Percentiles rank a stretch among this genome's conserved stretches.
These are phyloP conservation scores for Sporormia fimetaria DNA, from an alignment of 495 filamentous ascomycete species.

Conservation along the genomic window DNA sequence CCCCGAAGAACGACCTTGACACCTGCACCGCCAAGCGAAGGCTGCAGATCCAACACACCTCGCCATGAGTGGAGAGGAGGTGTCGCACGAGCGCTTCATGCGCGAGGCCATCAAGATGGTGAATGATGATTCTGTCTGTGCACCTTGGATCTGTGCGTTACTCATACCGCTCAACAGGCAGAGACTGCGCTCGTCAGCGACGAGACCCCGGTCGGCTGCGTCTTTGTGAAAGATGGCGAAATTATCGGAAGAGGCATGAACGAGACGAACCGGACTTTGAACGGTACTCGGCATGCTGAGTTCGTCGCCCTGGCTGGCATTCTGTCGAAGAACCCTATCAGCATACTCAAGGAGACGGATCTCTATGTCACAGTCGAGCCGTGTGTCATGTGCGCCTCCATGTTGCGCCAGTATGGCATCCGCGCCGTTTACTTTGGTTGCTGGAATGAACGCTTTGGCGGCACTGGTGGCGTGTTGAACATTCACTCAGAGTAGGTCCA, in stretches of 20 bases:
- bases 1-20: background rate
- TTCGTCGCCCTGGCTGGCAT: conserved; percentile 69
- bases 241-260: conserved; percentile 88
- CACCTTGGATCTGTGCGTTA: no score
- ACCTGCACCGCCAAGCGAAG: background rate
- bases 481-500: conserved; percentile 60
- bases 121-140: no score
- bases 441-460: conserved; percentile 89
- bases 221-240: conserved; percentile 62
- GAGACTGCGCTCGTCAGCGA: conserved; percentile 65
- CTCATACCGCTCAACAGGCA: no score
- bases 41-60: conserved; percentile 4
- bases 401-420: conserved; percentile 72
- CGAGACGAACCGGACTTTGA: conserved; percentile 79
- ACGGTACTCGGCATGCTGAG: conserved; percentile 86
- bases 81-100: conserved; percentile 36
- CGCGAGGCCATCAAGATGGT: conserved; percentile 36
- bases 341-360: conserved; percentile 56
- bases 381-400: conserved; percentile 96
- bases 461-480: conserved; percentile 80
- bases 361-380: conserved; percentile 97
- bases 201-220: conserved; percentile 94
- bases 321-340: conserved; percentile 44
- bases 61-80: conserved; percentile 19
- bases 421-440: conserved; percentile 87